These are phyloP conservation scores for Globisporangium radiosum DNA, from an alignment of 352 stramenopile species.

Conservation along the genomic window DNA sequence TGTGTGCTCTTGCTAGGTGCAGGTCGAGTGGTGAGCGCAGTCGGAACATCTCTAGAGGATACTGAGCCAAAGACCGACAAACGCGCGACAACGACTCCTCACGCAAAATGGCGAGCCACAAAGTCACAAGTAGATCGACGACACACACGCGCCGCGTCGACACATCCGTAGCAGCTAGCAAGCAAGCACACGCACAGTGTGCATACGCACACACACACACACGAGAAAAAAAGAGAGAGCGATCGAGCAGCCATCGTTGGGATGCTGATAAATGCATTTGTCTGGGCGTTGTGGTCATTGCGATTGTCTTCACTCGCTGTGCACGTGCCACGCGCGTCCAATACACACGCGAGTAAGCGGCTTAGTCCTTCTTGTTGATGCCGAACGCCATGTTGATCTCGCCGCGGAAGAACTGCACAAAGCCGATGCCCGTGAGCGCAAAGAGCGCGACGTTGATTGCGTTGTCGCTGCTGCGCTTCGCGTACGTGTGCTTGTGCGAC, in stretches of 20 bases:
- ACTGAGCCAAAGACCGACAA: no score
- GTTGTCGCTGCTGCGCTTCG: constrained; percentile 57
- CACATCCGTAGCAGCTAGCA: not conserved
- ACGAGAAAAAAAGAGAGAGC: no score
- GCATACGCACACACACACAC: no score
- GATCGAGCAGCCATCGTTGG: not conserved
- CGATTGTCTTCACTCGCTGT: not conserved
- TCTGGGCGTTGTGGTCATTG: not conserved
- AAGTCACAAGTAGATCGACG: no score
- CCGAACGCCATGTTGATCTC: constrained; percentile 68
- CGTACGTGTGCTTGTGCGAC: constrained; percentile 54
- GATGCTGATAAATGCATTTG: constrained; percentile 1
- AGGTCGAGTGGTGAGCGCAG: no score
- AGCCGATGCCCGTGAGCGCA: constrained; percentile 37
- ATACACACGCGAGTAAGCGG: not conserved
- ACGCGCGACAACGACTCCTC: no score
- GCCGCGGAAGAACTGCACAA: constrained; percentile 53
- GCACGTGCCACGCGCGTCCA: no score
- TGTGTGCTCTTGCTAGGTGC: no score
- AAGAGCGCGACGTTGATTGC: constrained; percentile 31
- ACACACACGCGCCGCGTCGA: no score
- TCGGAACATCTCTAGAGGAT: no score
- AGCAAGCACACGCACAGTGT: not conserved
- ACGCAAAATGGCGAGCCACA: no score
- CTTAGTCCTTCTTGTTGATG: constrained; percentile 67